Conservation (phyloP, 1,284 basidiomycete species). For the Cutaneotrichosporon arboriforme region DNA sequence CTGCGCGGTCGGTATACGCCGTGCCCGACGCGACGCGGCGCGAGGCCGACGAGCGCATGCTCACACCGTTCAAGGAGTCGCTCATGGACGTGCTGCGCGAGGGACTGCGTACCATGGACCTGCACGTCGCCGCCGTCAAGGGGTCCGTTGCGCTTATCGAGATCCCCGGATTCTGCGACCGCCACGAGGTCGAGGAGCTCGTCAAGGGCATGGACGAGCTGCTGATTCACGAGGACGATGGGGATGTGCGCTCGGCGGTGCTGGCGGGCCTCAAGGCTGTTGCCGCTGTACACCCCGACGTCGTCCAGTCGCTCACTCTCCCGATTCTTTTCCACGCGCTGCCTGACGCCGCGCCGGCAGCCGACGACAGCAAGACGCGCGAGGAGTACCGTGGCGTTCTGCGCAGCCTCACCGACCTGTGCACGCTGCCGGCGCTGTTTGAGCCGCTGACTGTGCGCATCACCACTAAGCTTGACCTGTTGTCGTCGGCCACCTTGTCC, state of each 20-base stretch:
- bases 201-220: constrained; percentile 69
- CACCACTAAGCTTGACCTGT: constrained; percentile 68
- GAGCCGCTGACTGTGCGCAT: constrained; percentile 76
- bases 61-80: constrained; percentile 68
- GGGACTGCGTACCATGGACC: constrained; percentile 45
- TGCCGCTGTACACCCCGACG: constrained; percentile 58
- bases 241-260: constrained; percentile 56
- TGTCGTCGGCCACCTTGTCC: constrained; percentile 28
- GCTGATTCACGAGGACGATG: constrained; percentile 57
- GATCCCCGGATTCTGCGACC: constrained; percentile 59
- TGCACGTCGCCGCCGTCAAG: constrained; percentile 56
- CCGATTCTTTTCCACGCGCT: constrained; percentile 71
- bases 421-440: constrained; percentile 70
- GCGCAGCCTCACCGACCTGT: constrained; percentile 66
- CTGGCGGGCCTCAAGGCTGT: constrained; percentile 66
- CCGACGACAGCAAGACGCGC: constrained; percentile 57
- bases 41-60: constrained; percentile 45
- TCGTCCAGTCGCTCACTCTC: constrained; percentile 69
- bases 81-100: constrained; percentile 50
- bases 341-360: constrained; percentile 60
- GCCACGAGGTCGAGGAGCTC: constrained; percentile 71
- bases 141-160: constrained; percentile 60
- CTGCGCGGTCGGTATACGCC: constrained; percentile 41
- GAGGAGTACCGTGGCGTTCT: constrained; percentile 65
- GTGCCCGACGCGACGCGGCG: constrained; percentile 23